phyloP scores from a whole-genome alignment of 176 grass and related monocot species.

The Hyparrhenia diplandra region DNA sequence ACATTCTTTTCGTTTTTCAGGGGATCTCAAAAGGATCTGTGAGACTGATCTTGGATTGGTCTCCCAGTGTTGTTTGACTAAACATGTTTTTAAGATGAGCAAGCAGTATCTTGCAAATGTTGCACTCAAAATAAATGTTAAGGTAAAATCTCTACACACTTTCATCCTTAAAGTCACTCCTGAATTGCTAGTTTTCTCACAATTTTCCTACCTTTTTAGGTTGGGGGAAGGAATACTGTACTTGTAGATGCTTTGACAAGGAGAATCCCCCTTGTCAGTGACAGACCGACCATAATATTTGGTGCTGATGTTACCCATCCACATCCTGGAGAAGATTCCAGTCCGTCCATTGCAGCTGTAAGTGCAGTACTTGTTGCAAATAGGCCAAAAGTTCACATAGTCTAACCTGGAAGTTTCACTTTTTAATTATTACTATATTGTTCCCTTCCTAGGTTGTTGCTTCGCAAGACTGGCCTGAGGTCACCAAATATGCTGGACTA shows the following conservation, averaged over 20 bases:
- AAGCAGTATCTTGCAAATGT: constrained; percentile 96
- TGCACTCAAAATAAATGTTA: constrained; percentile 95
- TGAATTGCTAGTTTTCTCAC: background rate
- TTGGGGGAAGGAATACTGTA: constrained; percentile 89
- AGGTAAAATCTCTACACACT: constrained; percentile 47
- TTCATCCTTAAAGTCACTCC: background rate
- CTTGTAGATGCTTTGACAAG: constrained; percentile 80
- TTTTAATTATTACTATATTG: background rate
- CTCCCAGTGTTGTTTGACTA: constrained; percentile 91
- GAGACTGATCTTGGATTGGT: constrained; percentile 98
- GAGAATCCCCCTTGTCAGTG: constrained; percentile 74
- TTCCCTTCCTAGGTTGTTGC: constrained; percentile 70
- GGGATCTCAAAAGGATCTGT: constrained; percentile 91
- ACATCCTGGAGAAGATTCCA: constrained; percentile 91
- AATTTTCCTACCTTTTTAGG: constrained; percentile 39
- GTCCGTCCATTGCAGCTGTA: constrained; percentile 97
- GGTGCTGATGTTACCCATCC: constrained; percentile 96
- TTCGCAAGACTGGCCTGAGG: constrained; percentile 92
- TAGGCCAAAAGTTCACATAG: background rate
- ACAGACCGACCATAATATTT: constrained; percentile 93
- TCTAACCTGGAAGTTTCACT: background rate
- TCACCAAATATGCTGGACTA: constrained; percentile 88
- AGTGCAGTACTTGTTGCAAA: constrained; percentile 28
- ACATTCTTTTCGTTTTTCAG: constrained; percentile 28
- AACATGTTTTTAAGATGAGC: constrained; percentile 96